Evolutionary conservation across 306 rosid species (phyloP).

Genomic region (Acacia melanoxylon): DNA sequence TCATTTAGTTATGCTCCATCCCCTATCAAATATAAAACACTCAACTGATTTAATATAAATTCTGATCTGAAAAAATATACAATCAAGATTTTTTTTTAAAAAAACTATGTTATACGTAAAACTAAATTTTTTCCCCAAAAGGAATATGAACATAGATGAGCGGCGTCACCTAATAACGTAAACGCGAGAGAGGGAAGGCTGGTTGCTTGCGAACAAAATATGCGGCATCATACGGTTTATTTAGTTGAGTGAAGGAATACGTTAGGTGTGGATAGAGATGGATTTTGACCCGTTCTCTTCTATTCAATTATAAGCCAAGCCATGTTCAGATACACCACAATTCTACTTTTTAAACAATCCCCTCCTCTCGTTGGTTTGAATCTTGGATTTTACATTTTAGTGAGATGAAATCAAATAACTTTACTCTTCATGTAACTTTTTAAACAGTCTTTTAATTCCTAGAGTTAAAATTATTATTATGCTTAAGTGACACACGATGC

Average conservation of each 20-base stretch:
- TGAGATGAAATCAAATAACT: too few relatives aligned
- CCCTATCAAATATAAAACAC: too few relatives aligned
- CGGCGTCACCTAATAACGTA: background rate
- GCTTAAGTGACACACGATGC: background rate
- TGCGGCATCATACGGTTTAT: slow-evolving; percentile 2
- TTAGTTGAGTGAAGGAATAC: slow-evolving; percentile 1
- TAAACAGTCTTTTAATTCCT: background rate
- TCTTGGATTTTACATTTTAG: slow-evolving; percentile 1
- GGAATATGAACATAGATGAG: background rate
- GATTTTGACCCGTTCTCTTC: background rate
- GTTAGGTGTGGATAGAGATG: background rate
- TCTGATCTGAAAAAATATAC: too few relatives aligned
- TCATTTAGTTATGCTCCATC: too few relatives aligned
- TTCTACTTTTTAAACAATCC: background rate
- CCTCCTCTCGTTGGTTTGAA: background rate
- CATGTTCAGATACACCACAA: background rate
- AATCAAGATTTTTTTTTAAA: too few relatives aligned
- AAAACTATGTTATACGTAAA: too few relatives aligned
- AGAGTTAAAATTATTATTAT: background rate
- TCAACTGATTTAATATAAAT: too few relatives aligned
- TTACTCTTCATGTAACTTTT: too few relatives aligned
- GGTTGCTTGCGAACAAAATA: background rate
- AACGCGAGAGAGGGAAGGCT: background rate
- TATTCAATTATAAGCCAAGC: background rate
- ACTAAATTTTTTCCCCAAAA: background rate